Evolutionary conservation across 371 early-diverging fungal species (phyloP), one percentile per base, ranked within the genome.

Genomic region (Syncephalastrum contaminatum): DNA sequence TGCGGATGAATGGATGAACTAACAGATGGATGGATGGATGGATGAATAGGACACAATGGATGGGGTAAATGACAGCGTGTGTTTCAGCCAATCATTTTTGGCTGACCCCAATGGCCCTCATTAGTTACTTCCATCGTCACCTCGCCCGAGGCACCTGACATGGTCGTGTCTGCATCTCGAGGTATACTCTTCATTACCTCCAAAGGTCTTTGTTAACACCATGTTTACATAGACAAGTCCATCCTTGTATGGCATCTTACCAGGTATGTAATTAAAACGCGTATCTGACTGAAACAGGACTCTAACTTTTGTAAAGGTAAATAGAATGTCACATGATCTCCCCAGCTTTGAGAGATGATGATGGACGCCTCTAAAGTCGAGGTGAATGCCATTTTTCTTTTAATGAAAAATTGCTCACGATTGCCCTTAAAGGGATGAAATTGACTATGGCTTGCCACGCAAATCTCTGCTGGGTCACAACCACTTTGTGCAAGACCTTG

Each of bases 401-500:
- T 40, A 48, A 40, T 18, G 51, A 44, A 51, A 59, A 59, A 59
- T 59, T 59, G 47, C 59, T 59, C 59, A 59, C 59, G 59, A 59
- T 59, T 45, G 59, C 59, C 59, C 54, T 53, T 39, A 20, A 59
- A 75, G 93, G 73, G 95, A 94, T 76, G 95, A 92, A 72, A 70
- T 81, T 70, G 87, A 83, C 87, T 98, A 93, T 80, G 99, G 95
- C 73, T 75, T 88, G 55, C 89, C 97, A 72, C 88, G 88, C 69
- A 88, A 89, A 69, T 81, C 94, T 66, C 89, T 97, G 56, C 75
- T 82, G 41, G 94, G 98, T 72, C 99, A 98, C 91, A 96, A 95
- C 88, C 94, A 94, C 92, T 96, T 97, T 71, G 91, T 98, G 61
- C 85, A 92, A 75, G 98, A 98, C 77, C 84, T 98, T 66, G 96